Conservation (phyloP, 768 basidiomycete genomes). For the Bullera alba region DNA sequence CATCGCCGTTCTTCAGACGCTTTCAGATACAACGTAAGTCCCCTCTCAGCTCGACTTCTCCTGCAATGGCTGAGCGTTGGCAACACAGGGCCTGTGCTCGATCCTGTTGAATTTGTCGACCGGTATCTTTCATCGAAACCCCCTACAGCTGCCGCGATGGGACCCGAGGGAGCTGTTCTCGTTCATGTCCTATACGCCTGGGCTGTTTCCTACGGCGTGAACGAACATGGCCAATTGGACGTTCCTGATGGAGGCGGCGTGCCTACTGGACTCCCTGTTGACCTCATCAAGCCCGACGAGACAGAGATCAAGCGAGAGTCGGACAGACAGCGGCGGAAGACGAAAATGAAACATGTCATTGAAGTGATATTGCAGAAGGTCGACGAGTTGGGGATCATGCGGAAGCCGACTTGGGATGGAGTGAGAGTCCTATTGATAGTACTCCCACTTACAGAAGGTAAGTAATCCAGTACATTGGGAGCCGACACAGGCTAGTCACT, state of each 20-base stretch:
- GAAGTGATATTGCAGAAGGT: constrained; percentile 70
- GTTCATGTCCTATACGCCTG: constrained; percentile 75
- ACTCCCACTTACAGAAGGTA: constrained; percentile 78
- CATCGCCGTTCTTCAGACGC: constrained; percentile 74
- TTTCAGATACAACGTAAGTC: constrained; percentile 74
- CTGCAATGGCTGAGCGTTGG: neutral
- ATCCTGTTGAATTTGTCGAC: constrained; percentile 68
- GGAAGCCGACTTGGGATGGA: constrained; percentile 80
- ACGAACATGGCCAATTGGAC: constrained; percentile 64
- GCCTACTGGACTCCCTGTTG: constrained; percentile 7
- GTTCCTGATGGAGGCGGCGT: constrained; percentile 29
- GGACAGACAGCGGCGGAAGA: constrained; percentile 16
- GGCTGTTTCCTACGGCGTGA: constrained; percentile 82
- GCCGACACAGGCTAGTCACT: neutral
- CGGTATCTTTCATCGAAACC: constrained; percentile 49
- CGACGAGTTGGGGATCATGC: constrained; percentile 68
- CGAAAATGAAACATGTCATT: constrained; percentile 59
- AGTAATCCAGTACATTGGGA: constrained; percentile 18
- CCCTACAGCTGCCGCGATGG: constrained; percentile 55
- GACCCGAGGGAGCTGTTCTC: constrained; percentile 68
- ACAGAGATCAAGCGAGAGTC: constrained; percentile 51
- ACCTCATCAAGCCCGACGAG: constrained; percentile 12
- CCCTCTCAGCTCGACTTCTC: neutral
- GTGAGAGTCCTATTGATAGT: constrained; percentile 70
- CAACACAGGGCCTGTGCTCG: constrained; percentile 70